Evolutionary conservation across 305 asterid species (phyloP).

Genomic region (Andrographis paniculata): DNA sequence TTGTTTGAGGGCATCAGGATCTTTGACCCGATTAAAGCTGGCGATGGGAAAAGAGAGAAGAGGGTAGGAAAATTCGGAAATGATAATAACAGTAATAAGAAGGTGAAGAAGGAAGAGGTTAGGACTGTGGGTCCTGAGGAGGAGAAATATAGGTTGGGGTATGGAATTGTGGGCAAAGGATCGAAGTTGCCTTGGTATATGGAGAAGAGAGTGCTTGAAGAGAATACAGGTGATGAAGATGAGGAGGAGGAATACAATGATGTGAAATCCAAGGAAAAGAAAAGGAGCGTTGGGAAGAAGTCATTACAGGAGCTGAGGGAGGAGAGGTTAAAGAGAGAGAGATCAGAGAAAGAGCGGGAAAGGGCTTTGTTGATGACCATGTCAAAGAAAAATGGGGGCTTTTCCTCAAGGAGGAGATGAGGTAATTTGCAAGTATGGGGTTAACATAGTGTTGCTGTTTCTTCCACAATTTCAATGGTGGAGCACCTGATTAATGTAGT

Average conservation of each 20-base stretch:
- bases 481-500: background rate
- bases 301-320: slow-evolving; percentile 78
- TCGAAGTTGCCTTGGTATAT: slow-evolving; percentile 92
- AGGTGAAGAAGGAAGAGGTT: slow-evolving; percentile 51
- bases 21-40: slow-evolving; percentile 55
- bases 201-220: slow-evolving; percentile 39
- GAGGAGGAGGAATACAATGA: slow-evolving; percentile 22
- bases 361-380: slow-evolving; percentile 56
- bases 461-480: background rate
- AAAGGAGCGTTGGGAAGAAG: slow-evolving; percentile 51
- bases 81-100: slow-evolving; percentile 29
- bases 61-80: slow-evolving; percentile 36
- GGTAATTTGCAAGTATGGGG: slow-evolving; percentile 3
- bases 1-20: slow-evolving; percentile 80
- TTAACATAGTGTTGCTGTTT: background rate
- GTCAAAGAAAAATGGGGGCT: slow-evolving; percentile 45
- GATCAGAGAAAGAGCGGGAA: slow-evolving; percentile 63
- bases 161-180: slow-evolving; percentile 89
- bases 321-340: slow-evolving; percentile 83
- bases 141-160: slow-evolving; percentile 74
- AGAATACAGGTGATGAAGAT: slow-evolving; percentile 26
- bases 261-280: slow-evolving; percentile 18
- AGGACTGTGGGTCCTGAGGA: slow-evolving; percentile 83
- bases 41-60: slow-evolving; percentile 26
- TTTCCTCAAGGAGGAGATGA: slow-evolving; percentile 54